A percentile compares a stretch with the other conserved stretches of the same genome.
Evolutionary conservation across 768 basidiomycete genomes (phyloP).

Genomic region (Chalciporus chontae): DNA sequence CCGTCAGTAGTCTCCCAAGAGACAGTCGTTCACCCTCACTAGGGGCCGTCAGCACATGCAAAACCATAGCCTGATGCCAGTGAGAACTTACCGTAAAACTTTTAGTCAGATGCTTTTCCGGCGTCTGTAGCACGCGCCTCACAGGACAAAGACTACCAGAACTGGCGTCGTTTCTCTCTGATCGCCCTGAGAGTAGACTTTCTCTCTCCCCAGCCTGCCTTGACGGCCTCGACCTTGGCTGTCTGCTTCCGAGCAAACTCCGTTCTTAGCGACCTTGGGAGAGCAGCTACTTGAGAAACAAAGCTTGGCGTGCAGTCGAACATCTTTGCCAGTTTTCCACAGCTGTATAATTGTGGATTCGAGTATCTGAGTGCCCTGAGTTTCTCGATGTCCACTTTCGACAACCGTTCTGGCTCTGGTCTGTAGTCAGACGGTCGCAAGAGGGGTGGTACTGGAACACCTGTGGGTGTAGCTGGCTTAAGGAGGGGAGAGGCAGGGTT

Average conservation of each 20-base stretch:
- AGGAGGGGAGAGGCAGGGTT: constrained; percentile 72
- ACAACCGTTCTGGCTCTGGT: constrained; percentile 38
- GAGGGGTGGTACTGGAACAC: constrained; percentile 44
- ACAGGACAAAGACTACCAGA: constrained; percentile 55
- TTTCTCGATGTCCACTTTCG: constrained; percentile 50
- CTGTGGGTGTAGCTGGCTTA: constrained; percentile 31
- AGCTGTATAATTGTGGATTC: constrained; percentile 59
- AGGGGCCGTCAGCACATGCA: constrained; percentile 1
- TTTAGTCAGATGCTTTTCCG: neutral
- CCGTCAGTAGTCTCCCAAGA: too few species aligned
- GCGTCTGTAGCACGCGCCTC: neutral
- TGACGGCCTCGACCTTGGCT: constrained; percentile 41
- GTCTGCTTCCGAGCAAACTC: constrained; percentile 43
- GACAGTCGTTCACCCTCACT: too few species aligned
- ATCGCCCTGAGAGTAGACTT: constrained; percentile 62
- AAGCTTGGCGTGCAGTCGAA: constrained; percentile 72
- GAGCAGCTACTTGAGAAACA: constrained; percentile 60
- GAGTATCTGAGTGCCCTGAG: constrained; percentile 55
- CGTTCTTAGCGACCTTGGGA: constrained; percentile 49
- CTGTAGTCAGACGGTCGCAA: constrained; percentile 40
- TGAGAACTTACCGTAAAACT: neutral
- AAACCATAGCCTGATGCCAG: neutral
- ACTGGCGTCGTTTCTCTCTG: constrained; percentile 59
- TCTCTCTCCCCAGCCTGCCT: constrained; percentile 69
- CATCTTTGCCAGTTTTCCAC: constrained; percentile 65